Conservation (phyloP, 176 grass and related monocot species). For the Zea mays region DNA sequence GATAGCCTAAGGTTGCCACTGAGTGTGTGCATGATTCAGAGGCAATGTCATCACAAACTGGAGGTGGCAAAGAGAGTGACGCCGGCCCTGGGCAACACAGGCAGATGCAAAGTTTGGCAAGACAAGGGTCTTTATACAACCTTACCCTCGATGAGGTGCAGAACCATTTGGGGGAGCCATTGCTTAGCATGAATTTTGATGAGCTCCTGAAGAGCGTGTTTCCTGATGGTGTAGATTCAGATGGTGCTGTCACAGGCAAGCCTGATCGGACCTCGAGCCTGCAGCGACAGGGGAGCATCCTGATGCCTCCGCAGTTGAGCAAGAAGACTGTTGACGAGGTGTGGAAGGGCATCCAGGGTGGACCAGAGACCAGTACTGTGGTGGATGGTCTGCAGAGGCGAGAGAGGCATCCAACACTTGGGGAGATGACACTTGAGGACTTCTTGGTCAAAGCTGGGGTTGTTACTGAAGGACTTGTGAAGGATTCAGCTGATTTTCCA, state of each 20-base stretch:
- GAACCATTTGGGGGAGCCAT: constrained; percentile 67
- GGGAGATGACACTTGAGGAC: constrained; percentile 92
- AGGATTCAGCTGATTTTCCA: constrained; percentile 41
- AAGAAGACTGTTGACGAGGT: constrained; percentile 93
- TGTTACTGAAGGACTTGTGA: constrained; percentile 49
- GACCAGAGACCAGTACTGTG: constrained; percentile 24
- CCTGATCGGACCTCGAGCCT: constrained; percentile 27
- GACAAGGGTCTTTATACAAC: constrained; percentile 79
- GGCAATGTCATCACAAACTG: constrained; percentile 63
- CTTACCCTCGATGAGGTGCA: constrained; percentile 86
- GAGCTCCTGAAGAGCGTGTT: constrained; percentile 85
- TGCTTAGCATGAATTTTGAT: constrained; percentile 93
- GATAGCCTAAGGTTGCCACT: neutral
- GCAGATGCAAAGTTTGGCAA: constrained; percentile 52
- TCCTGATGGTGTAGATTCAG: constrained; percentile 45
- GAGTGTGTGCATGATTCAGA: constrained; percentile 38
- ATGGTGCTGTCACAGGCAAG: neutral
- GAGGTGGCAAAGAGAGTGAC: constrained; percentile 34
- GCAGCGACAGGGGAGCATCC: constrained; percentile 76
- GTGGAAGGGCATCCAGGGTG: constrained; percentile 73
- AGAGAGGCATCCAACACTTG: constrained; percentile 53
- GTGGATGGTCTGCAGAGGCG: constrained; percentile 17
- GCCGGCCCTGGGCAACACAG: constrained; percentile 8
- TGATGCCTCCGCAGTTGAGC: constrained; percentile 72
- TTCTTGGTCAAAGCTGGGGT: constrained; percentile 91